A percentile compares a stretch with the other conserved stretches of the same genome.
These are phyloP conservation scores for Irpex sp. DNA, from an alignment of 1,284 basidiomycete genomes.

Conservation along the genomic window DNA sequence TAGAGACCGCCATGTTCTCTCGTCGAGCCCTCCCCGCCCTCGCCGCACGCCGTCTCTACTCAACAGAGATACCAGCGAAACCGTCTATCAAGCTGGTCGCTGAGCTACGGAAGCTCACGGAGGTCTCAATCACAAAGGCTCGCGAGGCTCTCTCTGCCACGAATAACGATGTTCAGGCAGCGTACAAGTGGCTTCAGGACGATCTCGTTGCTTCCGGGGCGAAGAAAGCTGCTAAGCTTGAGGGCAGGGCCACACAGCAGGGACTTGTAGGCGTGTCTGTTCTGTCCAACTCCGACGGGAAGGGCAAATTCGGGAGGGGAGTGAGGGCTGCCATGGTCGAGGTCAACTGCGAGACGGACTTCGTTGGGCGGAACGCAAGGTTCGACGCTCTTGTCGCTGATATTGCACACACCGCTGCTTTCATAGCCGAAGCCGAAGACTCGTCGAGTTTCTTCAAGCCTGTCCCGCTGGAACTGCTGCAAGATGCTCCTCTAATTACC, in stretches of 20 bases:
- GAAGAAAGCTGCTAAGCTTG: conserved; percentile 82
- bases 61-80: conserved; percentile 35
- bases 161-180: conserved; percentile 72
- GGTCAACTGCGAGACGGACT: conserved; percentile 96
- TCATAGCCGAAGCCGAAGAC: conserved; percentile 56
- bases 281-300: conserved; percentile 51
- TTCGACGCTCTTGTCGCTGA: conserved; percentile 78
- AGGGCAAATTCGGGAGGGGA: conserved; percentile 35
- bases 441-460: conserved; percentile 38
- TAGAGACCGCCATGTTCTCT: conserved; percentile 10
- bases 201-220: conserved; percentile 72
- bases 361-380: conserved; percentile 86
- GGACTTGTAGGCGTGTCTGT: conserved; percentile 79
- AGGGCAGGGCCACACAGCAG: conserved; percentile 68
- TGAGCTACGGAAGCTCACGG: conserved; percentile 78
- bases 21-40: conserved; percentile 7
- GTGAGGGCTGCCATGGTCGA: conserved; percentile 87
- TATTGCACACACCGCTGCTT: conserved; percentile 86
- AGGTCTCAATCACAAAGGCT: conserved; percentile 85
- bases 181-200: conserved; percentile 78
- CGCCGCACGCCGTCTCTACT: conserved; percentile 31
- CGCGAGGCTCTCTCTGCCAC: conserved; percentile 80
- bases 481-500: conserved; percentile 68
- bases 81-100: conserved; percentile 75
- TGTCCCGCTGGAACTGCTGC: conserved; percentile 49